Conservation (phyloP, 768 basidiomycete genomes). For the Auriculariales sp. region DNA sequence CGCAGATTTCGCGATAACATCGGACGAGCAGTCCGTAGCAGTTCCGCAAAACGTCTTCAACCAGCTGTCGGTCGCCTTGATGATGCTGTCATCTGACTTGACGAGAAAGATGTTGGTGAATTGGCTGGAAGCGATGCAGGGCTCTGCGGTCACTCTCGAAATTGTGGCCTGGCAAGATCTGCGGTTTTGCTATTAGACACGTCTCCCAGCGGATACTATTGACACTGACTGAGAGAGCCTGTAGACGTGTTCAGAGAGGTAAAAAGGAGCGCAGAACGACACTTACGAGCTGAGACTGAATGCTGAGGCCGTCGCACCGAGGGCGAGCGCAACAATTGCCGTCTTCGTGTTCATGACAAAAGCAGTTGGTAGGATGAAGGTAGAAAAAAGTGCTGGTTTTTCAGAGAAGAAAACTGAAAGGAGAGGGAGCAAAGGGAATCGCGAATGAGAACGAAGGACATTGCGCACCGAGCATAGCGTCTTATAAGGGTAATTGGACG, state of each 20-base stretch:
- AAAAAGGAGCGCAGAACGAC: neutral
- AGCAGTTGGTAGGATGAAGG: no score
- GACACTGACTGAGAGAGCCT: neutral
- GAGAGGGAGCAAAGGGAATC: no score
- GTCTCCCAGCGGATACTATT: neutral
- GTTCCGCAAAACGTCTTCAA: neutral
- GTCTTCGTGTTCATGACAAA: neutral
- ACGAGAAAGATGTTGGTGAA: neutral
- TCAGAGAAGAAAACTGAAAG: no score
- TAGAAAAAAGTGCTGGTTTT: no score
- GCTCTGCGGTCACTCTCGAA: neutral
- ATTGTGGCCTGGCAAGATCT: neutral
- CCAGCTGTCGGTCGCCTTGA: neutral
- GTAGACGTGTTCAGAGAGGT: neutral
- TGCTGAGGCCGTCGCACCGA: neutral
- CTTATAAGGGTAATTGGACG: no score
- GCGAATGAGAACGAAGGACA: no score
- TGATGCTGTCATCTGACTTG: neutral
- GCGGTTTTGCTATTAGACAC: neutral
- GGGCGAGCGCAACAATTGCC: neutral
- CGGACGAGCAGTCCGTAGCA: neutral
- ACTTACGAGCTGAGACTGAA: neutral
- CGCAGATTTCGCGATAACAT: neutral
- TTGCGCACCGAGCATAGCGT: no score
- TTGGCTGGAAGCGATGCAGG: neutral